These are phyloP conservation scores for Jatropha curcas DNA, from an alignment of 345 rosid species.

Conservation along the genomic window DNA sequence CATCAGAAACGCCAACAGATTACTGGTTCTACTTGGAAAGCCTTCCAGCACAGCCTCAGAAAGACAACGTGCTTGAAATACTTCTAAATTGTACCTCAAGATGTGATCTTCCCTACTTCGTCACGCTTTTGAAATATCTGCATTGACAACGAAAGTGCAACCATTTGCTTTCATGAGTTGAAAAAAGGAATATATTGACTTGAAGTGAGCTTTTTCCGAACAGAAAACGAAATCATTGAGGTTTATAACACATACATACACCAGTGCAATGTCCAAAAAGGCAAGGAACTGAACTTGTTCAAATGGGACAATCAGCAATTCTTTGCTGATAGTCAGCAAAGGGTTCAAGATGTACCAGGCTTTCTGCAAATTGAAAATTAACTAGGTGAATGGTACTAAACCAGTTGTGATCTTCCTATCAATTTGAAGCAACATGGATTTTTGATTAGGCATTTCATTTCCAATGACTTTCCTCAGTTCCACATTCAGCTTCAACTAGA, in stretches of 20 bases:
- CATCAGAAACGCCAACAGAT: not conserved
- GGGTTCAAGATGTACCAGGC: not conserved
- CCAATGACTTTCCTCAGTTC: not conserved
- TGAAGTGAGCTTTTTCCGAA: not conserved
- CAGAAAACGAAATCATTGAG: not conserved
- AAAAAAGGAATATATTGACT: not conserved
- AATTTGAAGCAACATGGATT: not conserved
- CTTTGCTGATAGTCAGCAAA: not conserved
- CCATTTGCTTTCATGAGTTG: not conserved
- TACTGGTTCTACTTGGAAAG: conserved; percentile 2
- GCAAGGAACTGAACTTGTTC: not conserved
- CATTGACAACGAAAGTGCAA: not conserved
- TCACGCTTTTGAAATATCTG: not conserved
- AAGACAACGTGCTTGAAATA: not conserved
- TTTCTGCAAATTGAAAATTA: not conserved
- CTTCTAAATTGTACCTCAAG: not conserved
- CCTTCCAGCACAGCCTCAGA: not conserved
- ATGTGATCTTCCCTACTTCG: not conserved
- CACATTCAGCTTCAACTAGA: not conserved
- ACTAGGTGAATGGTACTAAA: not conserved
- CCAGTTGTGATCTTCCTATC: not conserved
- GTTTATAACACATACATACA: not conserved
- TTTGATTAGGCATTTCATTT: not conserved
- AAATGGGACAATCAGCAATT: not conserved
- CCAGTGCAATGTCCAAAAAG: not conserved